These are phyloP conservation scores for Barbatosphaeria neglecta DNA, from an alignment of 495 filamentous ascomycete species.

Conservation along the genomic window DNA sequence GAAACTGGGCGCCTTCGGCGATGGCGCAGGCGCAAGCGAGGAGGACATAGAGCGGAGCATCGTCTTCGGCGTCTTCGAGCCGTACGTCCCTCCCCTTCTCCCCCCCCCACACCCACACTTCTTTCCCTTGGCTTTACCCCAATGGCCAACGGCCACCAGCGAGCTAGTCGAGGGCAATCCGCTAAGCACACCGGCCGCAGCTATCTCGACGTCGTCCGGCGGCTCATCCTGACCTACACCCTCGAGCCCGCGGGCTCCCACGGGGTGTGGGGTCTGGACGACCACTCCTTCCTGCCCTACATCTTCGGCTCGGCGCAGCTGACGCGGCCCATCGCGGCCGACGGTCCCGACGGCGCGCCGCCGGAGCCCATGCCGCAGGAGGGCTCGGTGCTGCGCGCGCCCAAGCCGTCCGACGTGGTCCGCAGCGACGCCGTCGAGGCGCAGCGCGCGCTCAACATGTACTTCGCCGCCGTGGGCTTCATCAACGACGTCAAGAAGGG, in stretches of 20 bases:
- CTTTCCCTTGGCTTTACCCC: too few relatives aligned
- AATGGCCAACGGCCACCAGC: too few relatives aligned
- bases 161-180: too few relatives aligned
- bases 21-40: conserved; percentile 24
- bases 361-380: conserved; percentile 53
- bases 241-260: conserved; percentile 93
- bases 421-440: conserved; percentile 54
- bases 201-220: conserved; percentile 73
- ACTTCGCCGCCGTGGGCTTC: conserved; percentile 97
- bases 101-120: not conserved
- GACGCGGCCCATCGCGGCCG: conserved; percentile 56
- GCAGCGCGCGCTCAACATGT: conserved; percentile 68
- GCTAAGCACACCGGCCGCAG: conserved; percentile 29
- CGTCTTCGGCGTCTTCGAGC: conserved; percentile 70
- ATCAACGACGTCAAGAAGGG: conserved; percentile 97
- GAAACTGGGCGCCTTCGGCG: conserved; percentile 73
- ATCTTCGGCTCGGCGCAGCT: conserved; percentile 89
- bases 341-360: conserved; percentile 8
- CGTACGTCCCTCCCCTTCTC: conserved; percentile 42
- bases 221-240: conserved; percentile 80
- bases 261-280: conserved; percentile 93
- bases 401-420: conserved; percentile 55
- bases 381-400: conserved; percentile 61
- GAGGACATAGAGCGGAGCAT: conserved; percentile 56
- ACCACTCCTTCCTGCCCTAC: conserved; percentile 95